A percentile compares a stretch with the other conserved stretches of the same genome.
These are phyloP conservation scores for Athelia sp. DNA, from an alignment of 1,284 basidiomycete species.

Conservation along the genomic window DNA sequence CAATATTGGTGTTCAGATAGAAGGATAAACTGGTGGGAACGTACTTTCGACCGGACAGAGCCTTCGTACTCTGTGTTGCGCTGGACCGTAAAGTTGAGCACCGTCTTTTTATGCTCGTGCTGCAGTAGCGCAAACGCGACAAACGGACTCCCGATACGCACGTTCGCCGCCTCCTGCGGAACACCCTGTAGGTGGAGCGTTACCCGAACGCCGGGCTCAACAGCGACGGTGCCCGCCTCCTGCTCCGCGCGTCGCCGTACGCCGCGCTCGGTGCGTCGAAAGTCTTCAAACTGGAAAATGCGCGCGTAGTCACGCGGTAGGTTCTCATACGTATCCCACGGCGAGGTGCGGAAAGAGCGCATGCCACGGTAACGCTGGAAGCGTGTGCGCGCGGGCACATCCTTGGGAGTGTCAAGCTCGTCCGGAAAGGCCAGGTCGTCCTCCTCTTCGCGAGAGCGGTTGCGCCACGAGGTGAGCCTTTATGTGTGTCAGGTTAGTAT, in stretches of 20 bases:
- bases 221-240: slow-evolving; percentile 55
- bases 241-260: slow-evolving; percentile 65
- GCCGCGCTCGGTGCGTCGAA: slow-evolving; percentile 77
- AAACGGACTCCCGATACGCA: slow-evolving; percentile 52
- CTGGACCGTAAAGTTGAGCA: slow-evolving; percentile 90
- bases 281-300: slow-evolving; percentile 98
- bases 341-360: slow-evolving; percentile 89
- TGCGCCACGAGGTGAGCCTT: slow-evolving; percentile 71
- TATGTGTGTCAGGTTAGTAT: slow-evolving; percentile 3
- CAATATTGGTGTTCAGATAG: not conserved
- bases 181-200: slow-evolving; percentile 71
- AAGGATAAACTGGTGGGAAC: not conserved
- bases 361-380: slow-evolving; percentile 94
- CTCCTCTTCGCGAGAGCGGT: slow-evolving; percentile 63
- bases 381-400: slow-evolving; percentile 79
- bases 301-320: slow-evolving; percentile 91
- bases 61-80: slow-evolving; percentile 93
- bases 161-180: slow-evolving; percentile 45
- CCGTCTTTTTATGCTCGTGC: slow-evolving; percentile 96
- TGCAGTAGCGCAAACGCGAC: slow-evolving; percentile 82
- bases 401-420: slow-evolving; percentile 94
- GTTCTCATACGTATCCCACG: slow-evolving; percentile 98
- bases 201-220: slow-evolving; percentile 80
- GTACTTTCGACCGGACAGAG: slow-evolving; percentile 86
- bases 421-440: slow-evolving; percentile 90